A percentile compares a stretch with the other conserved stretches of the same genome.
Conservation (phyloP, 2,329 filamentous ascomycete genomes). For the Aspergillus chevalieri region DNA sequence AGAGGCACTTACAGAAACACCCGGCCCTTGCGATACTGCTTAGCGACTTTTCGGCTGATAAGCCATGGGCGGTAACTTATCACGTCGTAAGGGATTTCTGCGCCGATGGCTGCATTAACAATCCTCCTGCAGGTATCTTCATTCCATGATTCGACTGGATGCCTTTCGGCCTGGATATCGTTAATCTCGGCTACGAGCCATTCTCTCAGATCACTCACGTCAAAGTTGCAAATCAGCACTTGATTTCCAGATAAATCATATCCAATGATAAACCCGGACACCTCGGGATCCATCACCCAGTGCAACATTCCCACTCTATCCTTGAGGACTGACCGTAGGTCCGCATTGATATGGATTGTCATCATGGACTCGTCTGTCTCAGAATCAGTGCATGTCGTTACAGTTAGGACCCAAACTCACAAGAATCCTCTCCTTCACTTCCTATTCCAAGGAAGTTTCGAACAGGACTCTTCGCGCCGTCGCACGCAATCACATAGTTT, state of each 20-base stretch:
- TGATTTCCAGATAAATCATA: conserved; percentile 39
- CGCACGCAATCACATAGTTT: conserved; percentile 31
- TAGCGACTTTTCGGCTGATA: conserved; percentile 37
- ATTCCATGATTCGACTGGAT: conserved; percentile 33
- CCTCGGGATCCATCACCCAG: conserved; percentile 41
- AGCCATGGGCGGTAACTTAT: conserved; percentile 39
- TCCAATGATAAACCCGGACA: conserved; percentile 41
- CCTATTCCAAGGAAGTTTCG: conserved; percentile 28
- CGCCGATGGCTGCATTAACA: conserved; percentile 23
- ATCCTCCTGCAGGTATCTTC: conserved; percentile 28
- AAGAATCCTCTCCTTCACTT: conserved; percentile 40
- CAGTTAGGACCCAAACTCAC: conserved; percentile 16
- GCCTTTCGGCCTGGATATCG: conserved; percentile 20
- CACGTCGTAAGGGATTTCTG: conserved; percentile 29
- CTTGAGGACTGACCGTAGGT: conserved; percentile 34
- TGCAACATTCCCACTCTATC: conserved; percentile 40
- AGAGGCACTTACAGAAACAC: conserved; percentile 29
- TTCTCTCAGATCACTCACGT: conserved; percentile 13
- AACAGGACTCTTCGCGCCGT: conserved; percentile 29
- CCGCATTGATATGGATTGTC: conserved; percentile 42
- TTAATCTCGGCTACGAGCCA: background rate
- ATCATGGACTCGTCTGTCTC: conserved; percentile 40
- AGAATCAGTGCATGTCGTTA: conserved; percentile 1
- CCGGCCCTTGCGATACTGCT: conserved; percentile 30
- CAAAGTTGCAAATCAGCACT: conserved; percentile 42